A percentile compares a stretch with the other conserved stretches of the same genome.
Evolutionary conservation across 2,329 filamentous ascomycete species (phyloP).

Genomic region (Venturiaceae sp.): DNA sequence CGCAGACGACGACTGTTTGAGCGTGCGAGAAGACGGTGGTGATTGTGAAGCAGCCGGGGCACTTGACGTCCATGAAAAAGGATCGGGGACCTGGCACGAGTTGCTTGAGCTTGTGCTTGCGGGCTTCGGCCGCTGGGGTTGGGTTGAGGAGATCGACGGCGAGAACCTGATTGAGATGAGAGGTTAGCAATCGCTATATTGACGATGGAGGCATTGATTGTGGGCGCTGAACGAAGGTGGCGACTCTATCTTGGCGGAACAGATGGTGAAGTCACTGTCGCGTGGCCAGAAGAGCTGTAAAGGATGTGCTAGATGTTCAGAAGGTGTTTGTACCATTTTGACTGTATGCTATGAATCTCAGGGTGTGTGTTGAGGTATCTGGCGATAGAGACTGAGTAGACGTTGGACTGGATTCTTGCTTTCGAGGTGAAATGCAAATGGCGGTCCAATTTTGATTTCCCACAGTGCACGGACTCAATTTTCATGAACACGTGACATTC

Average conservation of each 20-base stretch:
- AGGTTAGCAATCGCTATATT: conserved; percentile 14
- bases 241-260: background rate
- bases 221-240: background rate
- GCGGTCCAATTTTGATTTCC: no score
- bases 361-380: background rate
- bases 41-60: conserved; percentile 99
- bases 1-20: conserved; percentile 99
- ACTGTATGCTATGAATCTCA: background rate
- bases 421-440: no score
- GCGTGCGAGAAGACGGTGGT: conserved; percentile 99
- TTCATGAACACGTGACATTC: no score
- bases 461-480: no score
- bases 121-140: conserved; percentile 90
- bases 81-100: conserved; percentile 94
- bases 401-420: no score
- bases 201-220: background rate
- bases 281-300: background rate
- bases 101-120: conserved; percentile 99
- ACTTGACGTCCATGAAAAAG: conserved; percentile 99
- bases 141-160: conserved; percentile 99
- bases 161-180: conserved; percentile 64
- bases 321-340: background rate
- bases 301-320: background rate
- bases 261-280: background rate
- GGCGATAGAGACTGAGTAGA: background rate